Base-by-base conservation (phyloP, 2,329 filamentous ascomycete genomes). In the Botryotinia globosa region DNA sequence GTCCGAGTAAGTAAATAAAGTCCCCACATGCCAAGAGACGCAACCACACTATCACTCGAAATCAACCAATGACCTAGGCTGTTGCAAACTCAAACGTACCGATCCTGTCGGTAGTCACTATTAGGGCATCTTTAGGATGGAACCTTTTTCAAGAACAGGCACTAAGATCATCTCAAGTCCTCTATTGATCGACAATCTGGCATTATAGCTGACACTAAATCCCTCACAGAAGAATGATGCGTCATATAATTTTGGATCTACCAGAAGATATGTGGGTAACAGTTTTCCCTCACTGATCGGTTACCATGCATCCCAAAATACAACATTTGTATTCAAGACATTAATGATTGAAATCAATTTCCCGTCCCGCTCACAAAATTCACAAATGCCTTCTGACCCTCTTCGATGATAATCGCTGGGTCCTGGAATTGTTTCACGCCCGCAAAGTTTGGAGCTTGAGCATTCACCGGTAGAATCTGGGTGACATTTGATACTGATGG, bases 341-440 rank as follows among this genome's bases (percentile, higher is more conserved):
- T 65, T 10, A 16, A 58, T n/a, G 14, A 51, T 20, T 37, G 42
- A 18, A 45, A 45, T 69, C 12, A 69, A 34, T 44, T n/a, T 37
- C 51, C 51, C 42, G 4, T 8, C 18, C n/a, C 59, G n/a, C 29
- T n/a, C 48, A 61, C 63, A 37, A 75, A 74, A n/a, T 68, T 48
- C 54, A 79, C 69, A 66, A 77, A 76, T 4, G 74, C 70, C 4
- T 61, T 54, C 51, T 78, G 77, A 65, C 74, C 76, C 20, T 73
- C 69, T 51, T 76, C 77, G 39, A 79, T 76, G 58, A 79, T 79
- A 16, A 75, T 66, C 9, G 77, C 77, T 12, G 75, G 77, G 71
- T 78, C 77, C 29, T 74, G 69, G 22, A 59, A 61, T 56, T 56
- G 66, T 72, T 74, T 71, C 7, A 65, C 71, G 7, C 72, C 74